Evolutionary conservation across 768 basidiomycete genomes (phyloP), one percentile per base, ranked within the genome.

Genomic region (Russula ochroleuca): DNA sequence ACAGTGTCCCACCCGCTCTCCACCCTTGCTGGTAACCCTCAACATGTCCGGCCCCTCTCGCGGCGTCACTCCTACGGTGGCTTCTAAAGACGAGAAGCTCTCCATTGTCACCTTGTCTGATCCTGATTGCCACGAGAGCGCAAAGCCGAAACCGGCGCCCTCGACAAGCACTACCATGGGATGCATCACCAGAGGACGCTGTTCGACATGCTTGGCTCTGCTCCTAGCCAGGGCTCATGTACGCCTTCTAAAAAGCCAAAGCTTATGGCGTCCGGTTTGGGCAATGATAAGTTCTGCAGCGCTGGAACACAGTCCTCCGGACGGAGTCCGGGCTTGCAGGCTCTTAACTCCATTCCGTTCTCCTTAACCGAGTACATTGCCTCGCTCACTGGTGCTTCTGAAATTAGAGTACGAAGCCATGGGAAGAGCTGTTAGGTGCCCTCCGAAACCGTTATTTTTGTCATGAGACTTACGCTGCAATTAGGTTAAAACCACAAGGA

Each of bases 401-500:
- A n/a, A n/a, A n/a, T n/a, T n/a, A n/a, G n/a, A n/a, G n/a, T n/a
- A n/a, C n/a, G n/a, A n/a, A n/a, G n/a, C n/a, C n/a, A n/a, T n/a
- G n/a, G n/a, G n/a, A n/a, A n/a, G n/a, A n/a, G n/a, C n/a, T n/a
- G n/a, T n/a, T n/a, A n/a, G n/a, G n/a, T n/a, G n/a, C n/a, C n/a
- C n/a, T n/a, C n/a, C n/a, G n/a, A n/a, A n/a, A n/a, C n/a, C n/a
- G n/a, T n/a, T n/a, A n/a, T n/a, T n/a, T n/a, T n/a, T n/a, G n/a
- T n/a, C n/a, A 33, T 55, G 57, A 43, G 40, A 57, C 58, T 49
- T 25, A 14, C 15, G 11, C 35, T 8, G 31, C 21, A 25, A 53
- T 50, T 66, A 92, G 89, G 91, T 77, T 92, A 48, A 87, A 87
- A 71, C 37, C 78, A 93, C 60, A 83, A 85, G 66, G 82, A 85